Percentiles rank a stretch among this genome's conserved stretches.
phyloP scores from a whole-genome alignment of 306 rosid genomes.

The Vigna hirtella region DNA sequence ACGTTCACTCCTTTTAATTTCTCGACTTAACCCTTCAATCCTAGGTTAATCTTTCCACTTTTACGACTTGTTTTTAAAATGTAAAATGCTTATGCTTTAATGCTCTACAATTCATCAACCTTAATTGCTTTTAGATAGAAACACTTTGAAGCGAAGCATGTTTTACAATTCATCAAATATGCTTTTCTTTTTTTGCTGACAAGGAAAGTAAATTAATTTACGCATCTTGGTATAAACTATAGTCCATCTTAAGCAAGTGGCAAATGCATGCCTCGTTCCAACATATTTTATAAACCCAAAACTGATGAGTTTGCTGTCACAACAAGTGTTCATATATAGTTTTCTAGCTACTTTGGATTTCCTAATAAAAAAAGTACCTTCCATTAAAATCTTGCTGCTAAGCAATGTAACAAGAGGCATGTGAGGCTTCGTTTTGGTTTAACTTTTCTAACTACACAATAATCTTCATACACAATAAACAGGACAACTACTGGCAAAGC shows the following conservation, averaged over 20 bases:
- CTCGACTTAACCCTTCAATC: too few relatives aligned
- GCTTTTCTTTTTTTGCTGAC: neutral
- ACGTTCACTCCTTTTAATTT: too few relatives aligned
- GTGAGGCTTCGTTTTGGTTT: too few relatives aligned
- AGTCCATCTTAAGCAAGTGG: neutral
- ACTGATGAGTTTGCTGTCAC: constrained; percentile 38
- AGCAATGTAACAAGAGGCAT: too few relatives aligned
- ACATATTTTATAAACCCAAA: constrained; percentile 5
- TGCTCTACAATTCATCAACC: too few relatives aligned
- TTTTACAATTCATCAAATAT: neutral
- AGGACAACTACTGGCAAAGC: too few relatives aligned
- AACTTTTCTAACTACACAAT: too few relatives aligned
- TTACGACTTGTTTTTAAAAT: too few relatives aligned
- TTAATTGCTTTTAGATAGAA: neutral
- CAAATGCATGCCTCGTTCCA: neutral
- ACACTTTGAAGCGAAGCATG: neutral
- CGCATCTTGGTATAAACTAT: neutral
- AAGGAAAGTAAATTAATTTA: neutral
- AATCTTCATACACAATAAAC: too few relatives aligned
- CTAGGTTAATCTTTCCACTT: too few relatives aligned
- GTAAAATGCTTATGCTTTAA: neutral
- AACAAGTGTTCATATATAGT: neutral
- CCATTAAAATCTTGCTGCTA: constrained; percentile 39
- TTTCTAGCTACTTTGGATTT: constrained; percentile 10
- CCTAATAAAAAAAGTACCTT: constrained; percentile 18